These are phyloP conservation scores for Coemansia sp. DNA, from an alignment of 192 early-diverging fungal species.

Conservation along the genomic window DNA sequence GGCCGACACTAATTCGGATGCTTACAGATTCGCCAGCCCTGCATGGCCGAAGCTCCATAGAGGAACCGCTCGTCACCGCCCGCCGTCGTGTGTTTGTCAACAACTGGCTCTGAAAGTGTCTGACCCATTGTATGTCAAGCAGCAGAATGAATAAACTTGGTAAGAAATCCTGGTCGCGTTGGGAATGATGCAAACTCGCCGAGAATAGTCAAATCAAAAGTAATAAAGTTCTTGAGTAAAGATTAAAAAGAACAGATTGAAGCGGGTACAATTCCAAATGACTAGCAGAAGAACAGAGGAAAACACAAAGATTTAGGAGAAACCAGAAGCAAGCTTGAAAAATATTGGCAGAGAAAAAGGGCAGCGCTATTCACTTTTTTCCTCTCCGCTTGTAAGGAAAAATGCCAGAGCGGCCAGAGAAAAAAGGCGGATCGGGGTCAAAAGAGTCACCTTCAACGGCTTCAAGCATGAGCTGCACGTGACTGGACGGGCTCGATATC, in stretches of 20 bases:
- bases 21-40: conserved; percentile 87
- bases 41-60: conserved; percentile 91
- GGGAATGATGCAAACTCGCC: background rate
- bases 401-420: background rate
- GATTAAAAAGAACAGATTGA: background rate
- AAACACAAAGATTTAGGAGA: conserved; percentile 2
- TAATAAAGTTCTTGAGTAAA: background rate
- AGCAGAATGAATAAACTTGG: background rate
- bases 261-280: background rate
- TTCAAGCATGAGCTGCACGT: conserved; percentile 9
- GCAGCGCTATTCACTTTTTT: background rate
- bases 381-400: background rate
- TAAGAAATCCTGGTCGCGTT: conserved; percentile 2
- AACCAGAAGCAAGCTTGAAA: conserved; percentile 7
- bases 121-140: conserved; percentile 77
- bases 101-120: conserved; percentile 90
- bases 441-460: background rate
- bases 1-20: conserved; percentile 10
- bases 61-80: conserved; percentile 74
- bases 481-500: background rate
- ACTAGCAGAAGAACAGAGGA: background rate
- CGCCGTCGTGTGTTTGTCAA: conserved; percentile 78
- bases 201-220: background rate
- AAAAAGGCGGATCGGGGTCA: background rate
- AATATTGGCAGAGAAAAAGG: background rate